Conservation (phyloP, 2,329 filamentous ascomycete species). For the Sarocladium brachiariae region DNA sequence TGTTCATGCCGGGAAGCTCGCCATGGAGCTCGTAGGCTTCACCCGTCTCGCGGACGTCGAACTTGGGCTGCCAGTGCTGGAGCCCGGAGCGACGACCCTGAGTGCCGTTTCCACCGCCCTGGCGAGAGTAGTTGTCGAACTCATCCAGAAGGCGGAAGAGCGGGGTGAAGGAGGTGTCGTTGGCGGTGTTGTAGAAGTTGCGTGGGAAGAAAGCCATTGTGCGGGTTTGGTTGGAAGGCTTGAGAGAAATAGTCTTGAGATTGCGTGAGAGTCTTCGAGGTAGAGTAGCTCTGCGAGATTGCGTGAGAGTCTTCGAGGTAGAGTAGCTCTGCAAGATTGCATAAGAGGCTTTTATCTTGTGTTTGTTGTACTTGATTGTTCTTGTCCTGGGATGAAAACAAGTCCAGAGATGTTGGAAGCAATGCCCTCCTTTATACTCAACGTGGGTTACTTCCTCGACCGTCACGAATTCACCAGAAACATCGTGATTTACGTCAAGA, state of each 20-base stretch:
- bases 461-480: not conserved
- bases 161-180: slow-evolving; percentile 40
- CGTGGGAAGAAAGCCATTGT: slow-evolving; percentile 57
- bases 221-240: slow-evolving; percentile 18
- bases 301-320: slow-evolving; percentile 19
- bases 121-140: slow-evolving; percentile 50
- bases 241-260: slow-evolving; percentile 19
- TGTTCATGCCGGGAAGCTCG: slow-evolving; percentile 69
- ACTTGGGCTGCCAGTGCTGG: slow-evolving; percentile 65
- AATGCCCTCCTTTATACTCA: slow-evolving; percentile 24
- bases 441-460: not conserved
- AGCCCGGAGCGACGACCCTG: slow-evolving; percentile 23
- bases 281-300: slow-evolving; percentile 20
- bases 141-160: slow-evolving; percentile 60
- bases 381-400: slow-evolving; percentile 1
- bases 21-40: slow-evolving; percentile 69
- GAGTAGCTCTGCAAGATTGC: slow-evolving; percentile 10
- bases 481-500: not conserved
- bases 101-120: slow-evolving; percentile 20
- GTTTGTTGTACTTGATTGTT: slow-evolving; percentile 9
- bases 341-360: slow-evolving; percentile 20
- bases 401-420: not conserved
- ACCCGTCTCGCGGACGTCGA: slow-evolving; percentile 67
- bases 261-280: slow-evolving; percentile 19
- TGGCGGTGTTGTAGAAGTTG: slow-evolving; percentile 33